Conservation (phyloP, 371 early-diverging fungal species). For the Apophysomyces ossiformis region DNA sequence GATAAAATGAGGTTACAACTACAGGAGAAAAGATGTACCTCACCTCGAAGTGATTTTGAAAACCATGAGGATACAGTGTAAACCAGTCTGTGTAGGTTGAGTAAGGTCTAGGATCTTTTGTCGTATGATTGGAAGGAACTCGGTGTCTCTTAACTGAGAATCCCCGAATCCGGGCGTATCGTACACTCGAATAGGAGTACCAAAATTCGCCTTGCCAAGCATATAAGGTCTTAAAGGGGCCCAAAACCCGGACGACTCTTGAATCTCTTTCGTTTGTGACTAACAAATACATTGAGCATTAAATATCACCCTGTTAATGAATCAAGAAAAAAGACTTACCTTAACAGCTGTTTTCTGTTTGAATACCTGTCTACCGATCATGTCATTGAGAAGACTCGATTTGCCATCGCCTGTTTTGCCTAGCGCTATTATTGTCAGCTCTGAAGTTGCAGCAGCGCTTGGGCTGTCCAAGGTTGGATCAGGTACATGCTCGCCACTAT, state of each 20-base stretch:
- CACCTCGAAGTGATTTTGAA: constrained; percentile 42
- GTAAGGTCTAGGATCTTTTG: constrained; percentile 28
- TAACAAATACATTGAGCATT: constrained; percentile 14
- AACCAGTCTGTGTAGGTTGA: constrained; percentile 5
- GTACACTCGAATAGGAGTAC: constrained; percentile 33
- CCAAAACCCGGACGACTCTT: constrained; percentile 40
- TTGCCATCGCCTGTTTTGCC: constrained; percentile 57
- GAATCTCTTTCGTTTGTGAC: constrained; percentile 46
- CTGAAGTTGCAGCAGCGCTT: constrained; percentile 3
- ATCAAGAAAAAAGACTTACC: constrained; percentile 12
- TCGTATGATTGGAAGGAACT: constrained; percentile 34
- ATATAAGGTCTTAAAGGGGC: constrained; percentile 41
- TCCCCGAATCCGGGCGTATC: constrained; percentile 55
- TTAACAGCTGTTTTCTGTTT: constrained; percentile 41
- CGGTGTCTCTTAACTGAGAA: constrained; percentile 36
- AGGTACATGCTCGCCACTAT: background rate
- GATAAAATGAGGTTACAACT: background rate
- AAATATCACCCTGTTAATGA: too few species aligned
- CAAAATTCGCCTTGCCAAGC: constrained; percentile 36
- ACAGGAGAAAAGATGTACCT: background rate
- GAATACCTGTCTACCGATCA: constrained; percentile 40
- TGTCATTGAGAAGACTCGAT: constrained; percentile 49
- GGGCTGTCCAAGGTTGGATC: constrained; percentile 10
- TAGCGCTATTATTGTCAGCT: constrained; percentile 31
- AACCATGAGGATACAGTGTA: constrained; percentile 31